A percentile compares a stretch with the other conserved stretches of the same genome.
Evolutionary conservation across 768 basidiomycete species (phyloP).

Genomic region (Russula sp.): DNA sequence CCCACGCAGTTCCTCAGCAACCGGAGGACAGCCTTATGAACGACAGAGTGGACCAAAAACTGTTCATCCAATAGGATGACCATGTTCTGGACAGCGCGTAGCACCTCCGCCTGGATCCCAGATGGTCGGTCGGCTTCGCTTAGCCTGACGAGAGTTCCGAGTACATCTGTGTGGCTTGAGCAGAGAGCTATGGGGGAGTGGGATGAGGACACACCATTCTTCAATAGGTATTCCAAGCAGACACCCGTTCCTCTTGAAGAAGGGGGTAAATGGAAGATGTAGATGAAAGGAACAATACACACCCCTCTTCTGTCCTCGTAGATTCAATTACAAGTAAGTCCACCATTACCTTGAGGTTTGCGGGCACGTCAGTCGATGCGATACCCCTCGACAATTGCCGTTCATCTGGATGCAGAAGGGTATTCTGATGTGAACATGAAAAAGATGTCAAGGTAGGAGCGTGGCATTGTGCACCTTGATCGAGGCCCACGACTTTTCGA

Average conservation of each 20-base stretch:
- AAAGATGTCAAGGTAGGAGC: conserved; percentile 1
- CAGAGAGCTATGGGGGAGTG: background rate
- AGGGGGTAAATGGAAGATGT: conserved; percentile 6
- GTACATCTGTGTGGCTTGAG: conserved; percentile 50
- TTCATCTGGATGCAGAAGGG: conserved; percentile 84
- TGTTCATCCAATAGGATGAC: conserved; percentile 88
- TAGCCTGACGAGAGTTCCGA: conserved; percentile 77
- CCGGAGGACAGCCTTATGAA: conserved; percentile 82
- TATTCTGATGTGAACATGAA: conserved; percentile 46
- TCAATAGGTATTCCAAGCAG: conserved; percentile 87
- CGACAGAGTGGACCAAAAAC: conserved; percentile 86
- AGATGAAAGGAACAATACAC: conserved; percentile 31
- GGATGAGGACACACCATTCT: conserved; percentile 54
- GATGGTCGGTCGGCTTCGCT: conserved; percentile 80
- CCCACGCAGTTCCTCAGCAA: conserved; percentile 84
- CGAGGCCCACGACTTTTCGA: conserved; percentile 67
- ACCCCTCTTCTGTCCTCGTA: conserved; percentile 83
- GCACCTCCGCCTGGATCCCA: conserved; percentile 88
- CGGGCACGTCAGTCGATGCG: conserved; percentile 72
- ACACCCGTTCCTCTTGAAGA: conserved; percentile 68
- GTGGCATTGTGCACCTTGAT: conserved; percentile 49
- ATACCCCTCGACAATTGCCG: conserved; percentile 81
- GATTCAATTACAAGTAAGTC: conserved; percentile 85
- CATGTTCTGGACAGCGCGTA: conserved; percentile 84
- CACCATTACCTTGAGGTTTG: conserved; percentile 69